Evolutionary conservation across 2,329 filamentous ascomycete species (phyloP), one percentile per base, ranked within the genome.

Genomic region (Colletotrichum siamense): DNA sequence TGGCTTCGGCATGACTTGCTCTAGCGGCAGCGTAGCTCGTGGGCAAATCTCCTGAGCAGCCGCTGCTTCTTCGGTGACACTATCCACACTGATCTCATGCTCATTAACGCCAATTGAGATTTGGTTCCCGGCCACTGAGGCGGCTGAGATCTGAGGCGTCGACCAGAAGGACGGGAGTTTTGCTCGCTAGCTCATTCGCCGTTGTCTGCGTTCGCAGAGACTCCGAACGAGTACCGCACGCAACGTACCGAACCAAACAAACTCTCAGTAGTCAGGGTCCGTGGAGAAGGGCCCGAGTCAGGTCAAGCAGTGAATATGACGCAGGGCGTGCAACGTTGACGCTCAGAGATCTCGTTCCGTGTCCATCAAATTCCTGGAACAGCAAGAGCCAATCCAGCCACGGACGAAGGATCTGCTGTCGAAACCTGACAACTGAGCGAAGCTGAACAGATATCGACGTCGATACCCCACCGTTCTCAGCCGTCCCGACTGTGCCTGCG

Each of bases 261-360:
- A 12, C 49, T 36, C 62, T 28, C 22, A 26, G 34, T 30, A 36
- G 49, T 61, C 32, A 26, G 36, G 63, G 55, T 44, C 55, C 73
- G 62, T 62, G 73, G 49, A 72, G 69, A 39, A 63, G 49, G 55
- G 39, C 59, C 55, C 44, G 73, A 76, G 73, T 76, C 73, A 76
- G 57, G 63, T 49, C 39, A 28, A 64, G n/a, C 70, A 63, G 57
- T 73, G 64, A 26, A 76, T 32, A 73, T 76, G 73, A 76, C 73
- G 73, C 73, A 76, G 70, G 10, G 36, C 15, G 30, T 64, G 63
- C 73, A 28, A 67, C 63, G 52, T 30, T 9, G 18, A 57, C 44
- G 32, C 69, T 68, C 39, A 10, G 32, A 28, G 57, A 73, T 69
- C 59, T 76, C 63, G 64, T 63, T 63, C 69, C 15, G 44, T 39